Conservation (phyloP, 1,284 basidiomycete genomes). For the Tylopilus sp. region DNA sequence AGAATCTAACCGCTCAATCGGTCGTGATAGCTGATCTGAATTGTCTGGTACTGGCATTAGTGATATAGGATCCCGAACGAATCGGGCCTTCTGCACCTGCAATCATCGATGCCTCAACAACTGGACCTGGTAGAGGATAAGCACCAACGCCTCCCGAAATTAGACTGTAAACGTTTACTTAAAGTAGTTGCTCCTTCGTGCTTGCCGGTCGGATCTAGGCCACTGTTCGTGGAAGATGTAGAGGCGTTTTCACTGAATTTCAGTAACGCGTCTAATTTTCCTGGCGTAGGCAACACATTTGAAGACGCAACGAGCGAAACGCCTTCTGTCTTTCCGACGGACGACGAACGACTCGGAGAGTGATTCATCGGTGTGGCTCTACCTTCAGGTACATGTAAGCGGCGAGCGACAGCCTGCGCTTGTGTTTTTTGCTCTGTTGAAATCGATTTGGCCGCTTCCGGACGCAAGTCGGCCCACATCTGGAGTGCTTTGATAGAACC, state of each 20-base stretch:
- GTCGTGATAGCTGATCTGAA: conserved; percentile 5
- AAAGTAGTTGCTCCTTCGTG: conserved; percentile 28
- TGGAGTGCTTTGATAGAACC: conserved; percentile 84
- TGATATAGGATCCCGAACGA: conserved; percentile 4
- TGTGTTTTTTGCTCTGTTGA: conserved; percentile 59
- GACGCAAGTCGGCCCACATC: conserved; percentile 80
- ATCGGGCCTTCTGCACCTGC: conserved; percentile 18
- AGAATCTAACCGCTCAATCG: conserved; percentile 1
- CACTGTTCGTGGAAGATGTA: conserved; percentile 17
- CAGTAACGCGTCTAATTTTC: conserved; percentile 26
- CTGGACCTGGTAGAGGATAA: conserved; percentile 26
- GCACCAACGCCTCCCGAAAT: background rate
- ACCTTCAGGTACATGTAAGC: conserved; percentile 62
- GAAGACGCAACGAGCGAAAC: conserved; percentile 21
- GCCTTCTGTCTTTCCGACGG: conserved; percentile 27
- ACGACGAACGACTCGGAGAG: conserved; percentile 35
- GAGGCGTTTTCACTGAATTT: conserved; percentile 22
- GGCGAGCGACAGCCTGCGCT: conserved; percentile 63
- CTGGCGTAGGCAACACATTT: conserved; percentile 15
- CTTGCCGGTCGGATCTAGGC: conserved; percentile 4
- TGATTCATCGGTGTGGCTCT: conserved; percentile 39
- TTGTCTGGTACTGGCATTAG: conserved; percentile 19
- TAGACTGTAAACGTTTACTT: conserved; percentile 17
- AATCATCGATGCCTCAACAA: conserved; percentile 15
- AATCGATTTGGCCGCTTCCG: conserved; percentile 53